A percentile compares a stretch with the other conserved stretches of the same genome.
Conservation (phyloP, 2,329 filamentous ascomycete species). For the Madurella mycetomatis region DNA sequence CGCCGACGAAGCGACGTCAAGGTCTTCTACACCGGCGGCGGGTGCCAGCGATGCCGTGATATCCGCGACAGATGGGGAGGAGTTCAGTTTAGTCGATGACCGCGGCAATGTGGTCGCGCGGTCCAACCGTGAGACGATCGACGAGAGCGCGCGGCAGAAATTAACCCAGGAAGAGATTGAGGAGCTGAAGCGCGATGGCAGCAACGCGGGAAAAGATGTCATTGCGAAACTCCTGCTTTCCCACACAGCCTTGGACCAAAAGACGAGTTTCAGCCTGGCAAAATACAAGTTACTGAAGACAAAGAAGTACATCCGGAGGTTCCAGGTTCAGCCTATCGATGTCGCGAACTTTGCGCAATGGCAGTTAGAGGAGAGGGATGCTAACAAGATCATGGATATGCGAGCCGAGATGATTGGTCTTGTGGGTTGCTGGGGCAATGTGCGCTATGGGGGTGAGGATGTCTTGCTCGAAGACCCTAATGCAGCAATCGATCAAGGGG, state of each 20-base stretch:
- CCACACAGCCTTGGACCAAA: conserved; percentile 86
- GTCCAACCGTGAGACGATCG: conserved; percentile 56
- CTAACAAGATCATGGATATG: conserved; percentile 76
- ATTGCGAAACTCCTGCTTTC: conserved; percentile 90
- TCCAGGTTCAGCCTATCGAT: conserved; percentile 80
- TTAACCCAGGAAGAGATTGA: conserved; percentile 73
- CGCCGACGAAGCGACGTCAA: conserved; percentile 33
- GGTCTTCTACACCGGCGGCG: conserved; percentile 34
- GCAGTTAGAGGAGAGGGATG: conserved; percentile 74
- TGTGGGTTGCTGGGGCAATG: conserved; percentile 83
- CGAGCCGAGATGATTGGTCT: conserved; percentile 78
- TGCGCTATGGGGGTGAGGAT: conserved; percentile 61
- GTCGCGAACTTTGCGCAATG: conserved; percentile 71
- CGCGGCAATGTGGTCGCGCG: conserved; percentile 48
- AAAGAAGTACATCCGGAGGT: conserved; percentile 86
- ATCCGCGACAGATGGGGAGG: conserved; percentile 36
- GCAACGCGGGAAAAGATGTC: conserved; percentile 77
- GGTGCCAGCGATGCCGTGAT: conserved; percentile 41
- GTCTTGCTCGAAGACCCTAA: conserved; percentile 27
- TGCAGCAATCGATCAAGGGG: conserved; percentile 25
- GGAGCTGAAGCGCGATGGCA: conserved; percentile 66
- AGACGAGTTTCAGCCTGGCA: conserved; percentile 86
- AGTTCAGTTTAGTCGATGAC: conserved; percentile 43
- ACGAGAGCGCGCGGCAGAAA: conserved; percentile 65
- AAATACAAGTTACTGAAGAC: conserved; percentile 96